A percentile compares a stretch with the other conserved stretches of the same genome.
Evolutionary conservation across 495 filamentous ascomycete genomes (phyloP).

Genomic region (Neurospora africana): DNA sequence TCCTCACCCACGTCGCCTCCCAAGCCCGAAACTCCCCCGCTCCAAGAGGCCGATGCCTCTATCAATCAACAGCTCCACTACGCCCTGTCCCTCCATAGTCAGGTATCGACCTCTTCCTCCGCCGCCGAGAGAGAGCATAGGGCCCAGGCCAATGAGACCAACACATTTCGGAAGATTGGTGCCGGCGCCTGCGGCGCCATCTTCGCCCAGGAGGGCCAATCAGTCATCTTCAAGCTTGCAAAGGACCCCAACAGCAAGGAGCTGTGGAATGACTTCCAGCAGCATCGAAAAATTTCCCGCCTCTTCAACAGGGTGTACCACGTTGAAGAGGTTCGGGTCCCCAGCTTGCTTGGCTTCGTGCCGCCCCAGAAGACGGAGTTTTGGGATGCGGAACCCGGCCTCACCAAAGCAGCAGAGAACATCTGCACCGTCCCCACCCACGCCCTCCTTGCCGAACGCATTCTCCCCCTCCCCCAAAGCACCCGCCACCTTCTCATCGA

Average conservation of each 20-base stretch:
- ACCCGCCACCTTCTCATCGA: conserved; percentile 12
- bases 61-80: no score
- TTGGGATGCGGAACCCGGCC: neutral
- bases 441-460: conserved; percentile 2
- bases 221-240: conserved; percentile 4
- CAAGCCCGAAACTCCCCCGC: no score
- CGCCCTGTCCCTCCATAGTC: no score
- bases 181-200: conserved; percentile 13
- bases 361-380: no score
- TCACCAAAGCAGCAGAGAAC: neutral
- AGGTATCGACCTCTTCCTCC: no score
- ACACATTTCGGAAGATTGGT: conserved; percentile 5
- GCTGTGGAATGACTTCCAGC: conserved; percentile 7
- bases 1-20: no score
- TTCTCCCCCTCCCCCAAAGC: conserved; percentile 2
- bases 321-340: no score
- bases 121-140: no score
- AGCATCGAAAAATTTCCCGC: no score
- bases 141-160: neutral
- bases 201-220: neutral
- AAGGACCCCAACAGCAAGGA: neutral
- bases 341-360: no score
- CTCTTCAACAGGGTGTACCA: no score
- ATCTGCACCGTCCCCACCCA: conserved; percentile 2
- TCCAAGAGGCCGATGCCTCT: no score